Conservation (phyloP, 441 rosid species). For the Corymbia citriodora region DNA sequence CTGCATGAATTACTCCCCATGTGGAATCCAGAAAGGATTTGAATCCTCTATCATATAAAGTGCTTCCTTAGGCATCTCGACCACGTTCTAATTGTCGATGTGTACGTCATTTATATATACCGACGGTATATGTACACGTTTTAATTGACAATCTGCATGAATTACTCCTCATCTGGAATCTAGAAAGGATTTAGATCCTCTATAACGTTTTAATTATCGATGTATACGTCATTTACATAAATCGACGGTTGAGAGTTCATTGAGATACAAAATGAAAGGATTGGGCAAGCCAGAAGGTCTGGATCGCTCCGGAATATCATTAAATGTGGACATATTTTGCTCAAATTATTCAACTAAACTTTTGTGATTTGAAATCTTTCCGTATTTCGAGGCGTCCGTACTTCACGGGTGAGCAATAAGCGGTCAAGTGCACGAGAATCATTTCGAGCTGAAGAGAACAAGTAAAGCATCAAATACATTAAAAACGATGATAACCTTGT, state of each 20-base stretch:
- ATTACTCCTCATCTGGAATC: too few relatives aligned
- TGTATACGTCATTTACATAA: too few relatives aligned
- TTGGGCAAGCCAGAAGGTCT: fast-evolving
- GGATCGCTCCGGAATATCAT: fast-evolving
- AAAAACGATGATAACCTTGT: fast-evolving
- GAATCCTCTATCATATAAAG: background rate
- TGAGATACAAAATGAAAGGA: background rate
- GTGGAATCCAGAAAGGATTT: background rate
- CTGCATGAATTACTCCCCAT: background rate
- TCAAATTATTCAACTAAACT: background rate
- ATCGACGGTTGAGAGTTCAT: too few relatives aligned
- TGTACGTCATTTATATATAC: background rate
- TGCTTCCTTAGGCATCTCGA: background rate
- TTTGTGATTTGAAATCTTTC: background rate
- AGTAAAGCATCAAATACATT: background rate
- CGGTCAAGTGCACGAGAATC: too few relatives aligned
- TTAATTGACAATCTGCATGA: too few relatives aligned
- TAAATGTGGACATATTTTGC: background rate
- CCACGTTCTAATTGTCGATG: background rate
- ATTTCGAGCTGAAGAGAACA: background rate
- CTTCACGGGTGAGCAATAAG: background rate
- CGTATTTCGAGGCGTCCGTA: background rate
- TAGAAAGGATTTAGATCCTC: too few relatives aligned
- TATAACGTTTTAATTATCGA: too few relatives aligned
- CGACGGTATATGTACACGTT: too few relatives aligned